A percentile compares a stretch with the other conserved stretches of the same genome.
phyloP scores from a whole-genome alignment of 2,329 filamentous ascomycete species.

The Pseudogymnoascus sp. region DNA sequence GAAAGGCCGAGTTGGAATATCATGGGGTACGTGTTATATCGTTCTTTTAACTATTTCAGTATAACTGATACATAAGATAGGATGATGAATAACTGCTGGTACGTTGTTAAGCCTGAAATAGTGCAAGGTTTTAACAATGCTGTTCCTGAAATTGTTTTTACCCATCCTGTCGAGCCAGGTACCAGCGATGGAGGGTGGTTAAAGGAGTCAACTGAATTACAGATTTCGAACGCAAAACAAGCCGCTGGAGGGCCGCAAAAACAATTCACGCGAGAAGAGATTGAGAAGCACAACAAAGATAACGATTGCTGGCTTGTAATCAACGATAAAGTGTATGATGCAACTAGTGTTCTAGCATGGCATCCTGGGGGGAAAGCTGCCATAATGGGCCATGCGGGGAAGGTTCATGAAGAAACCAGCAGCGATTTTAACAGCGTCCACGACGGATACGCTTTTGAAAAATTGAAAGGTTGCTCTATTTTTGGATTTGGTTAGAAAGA shows the following conservation, averaged over 20 bases:
- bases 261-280: conserved; percentile 45
- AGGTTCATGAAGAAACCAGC: conserved; percentile 41
- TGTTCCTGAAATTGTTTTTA: conserved; percentile 33
- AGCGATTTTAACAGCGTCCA: conserved; percentile 44
- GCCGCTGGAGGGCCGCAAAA: conserved; percentile 39
- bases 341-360: conserved; percentile 40
- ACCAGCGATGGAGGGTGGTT: conserved; percentile 43
- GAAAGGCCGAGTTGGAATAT: conserved; percentile 40
- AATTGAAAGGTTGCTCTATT: conserved; percentile 34
- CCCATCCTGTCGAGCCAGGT: conserved; percentile 40
- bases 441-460: conserved; percentile 43
- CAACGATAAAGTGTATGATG: conserved; percentile 45
- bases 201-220: conserved; percentile 39
- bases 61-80: conserved; percentile 14
- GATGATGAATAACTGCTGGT: conserved; percentile 51
- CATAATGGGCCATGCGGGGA: conserved; percentile 43
- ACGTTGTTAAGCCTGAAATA: conserved; percentile 35
- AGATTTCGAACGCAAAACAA: conserved; percentile 38
- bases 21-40: conserved; percentile 27
- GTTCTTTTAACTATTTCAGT: not conserved
- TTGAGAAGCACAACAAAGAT: conserved; percentile 43
- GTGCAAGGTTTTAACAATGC: conserved; percentile 20
- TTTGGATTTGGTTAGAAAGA: not conserved
- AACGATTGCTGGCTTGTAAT: conserved; percentile 48
- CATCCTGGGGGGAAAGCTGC: conserved; percentile 43